Evolutionary conservation across 805 yeast genomes (phyloP).

Genomic region (Candida sakaeoensis): DNA sequence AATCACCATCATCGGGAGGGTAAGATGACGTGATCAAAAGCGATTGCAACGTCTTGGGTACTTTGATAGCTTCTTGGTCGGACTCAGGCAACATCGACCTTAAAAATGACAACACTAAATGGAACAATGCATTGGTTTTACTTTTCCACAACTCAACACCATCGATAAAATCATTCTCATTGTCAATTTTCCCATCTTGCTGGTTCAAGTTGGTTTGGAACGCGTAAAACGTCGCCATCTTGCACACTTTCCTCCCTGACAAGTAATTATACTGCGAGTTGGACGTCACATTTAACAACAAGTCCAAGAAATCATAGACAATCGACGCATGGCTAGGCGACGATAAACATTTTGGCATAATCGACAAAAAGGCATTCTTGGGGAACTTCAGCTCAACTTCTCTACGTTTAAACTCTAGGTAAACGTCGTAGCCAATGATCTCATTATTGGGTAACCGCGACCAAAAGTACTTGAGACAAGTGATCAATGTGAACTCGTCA

Average conservation of each 20-base stretch:
- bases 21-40: slow-evolving; percentile 63
- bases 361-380: slow-evolving; percentile 66
- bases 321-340: slow-evolving; percentile 88
- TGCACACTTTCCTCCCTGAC: slow-evolving; percentile 75
- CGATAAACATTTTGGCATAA: slow-evolving; percentile 80
- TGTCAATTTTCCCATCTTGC: slow-evolving; percentile 29
- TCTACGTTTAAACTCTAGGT: slow-evolving; percentile 59
- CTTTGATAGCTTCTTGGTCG: slow-evolving; percentile 50
- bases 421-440: slow-evolving; percentile 83
- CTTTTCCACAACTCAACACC: slow-evolving; percentile 77
- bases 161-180: slow-evolving; percentile 48
- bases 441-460: slow-evolving; percentile 76
- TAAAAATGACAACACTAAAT: slow-evolving; percentile 69
- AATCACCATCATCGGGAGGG: slow-evolving; percentile 58
- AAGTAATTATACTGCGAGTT: slow-evolving; percentile 74
- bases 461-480: slow-evolving; percentile 83
- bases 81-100: slow-evolving; percentile 73
- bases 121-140: slow-evolving; percentile 83
- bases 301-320: slow-evolving; percentile 81
- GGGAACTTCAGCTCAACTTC: slow-evolving; percentile 69
- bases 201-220: slow-evolving; percentile 49
- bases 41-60: slow-evolving; percentile 67
- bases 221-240: slow-evolving; percentile 88
- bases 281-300: slow-evolving; percentile 71
- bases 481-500: slow-evolving; percentile 68